Evolutionary conservation across 148 eudicot species (phyloP).

Genomic region (Rheum nobile): DNA sequence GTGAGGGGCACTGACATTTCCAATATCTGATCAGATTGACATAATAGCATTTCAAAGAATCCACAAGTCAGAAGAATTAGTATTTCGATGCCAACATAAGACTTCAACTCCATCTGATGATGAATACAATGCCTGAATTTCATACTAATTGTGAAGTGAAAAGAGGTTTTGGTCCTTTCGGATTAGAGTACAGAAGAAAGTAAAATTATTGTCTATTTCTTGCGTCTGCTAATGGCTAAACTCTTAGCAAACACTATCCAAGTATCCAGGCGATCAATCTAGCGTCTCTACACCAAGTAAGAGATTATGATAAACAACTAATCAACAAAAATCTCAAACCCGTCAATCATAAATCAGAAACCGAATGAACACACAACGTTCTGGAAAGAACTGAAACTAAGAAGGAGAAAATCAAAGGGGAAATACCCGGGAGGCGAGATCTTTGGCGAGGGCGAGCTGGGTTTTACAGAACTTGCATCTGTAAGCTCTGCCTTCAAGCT

Average conservation of each 20-base stretch:
- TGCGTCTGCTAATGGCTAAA: background rate
- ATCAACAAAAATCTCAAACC: background rate
- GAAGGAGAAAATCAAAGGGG: background rate
- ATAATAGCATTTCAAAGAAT: background rate
- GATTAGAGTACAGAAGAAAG: background rate
- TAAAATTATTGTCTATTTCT: background rate
- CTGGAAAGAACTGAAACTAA: background rate
- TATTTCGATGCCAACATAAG: background rate
- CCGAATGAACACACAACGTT: too few species aligned
- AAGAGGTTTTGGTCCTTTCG: too few species aligned
- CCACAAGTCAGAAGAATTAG: background rate
- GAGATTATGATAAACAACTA: background rate
- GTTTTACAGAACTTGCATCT: slow-evolving; percentile 50
- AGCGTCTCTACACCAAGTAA: background rate
- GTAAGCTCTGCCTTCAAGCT: slow-evolving; percentile 45
- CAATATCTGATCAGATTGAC: background rate
- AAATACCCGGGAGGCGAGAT: slow-evolving; percentile 33
- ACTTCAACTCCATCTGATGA: background rate
- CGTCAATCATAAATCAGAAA: background rate
- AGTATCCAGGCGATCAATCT: background rate
- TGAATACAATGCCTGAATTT: background rate
- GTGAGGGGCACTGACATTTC: background rate
- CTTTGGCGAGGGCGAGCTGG: slow-evolving; percentile 32
- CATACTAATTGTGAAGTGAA: background rate
- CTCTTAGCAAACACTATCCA: background rate